Evolutionary conservation across 331 rosid genomes (phyloP).

Genomic region (Acacia pycnantha): DNA sequence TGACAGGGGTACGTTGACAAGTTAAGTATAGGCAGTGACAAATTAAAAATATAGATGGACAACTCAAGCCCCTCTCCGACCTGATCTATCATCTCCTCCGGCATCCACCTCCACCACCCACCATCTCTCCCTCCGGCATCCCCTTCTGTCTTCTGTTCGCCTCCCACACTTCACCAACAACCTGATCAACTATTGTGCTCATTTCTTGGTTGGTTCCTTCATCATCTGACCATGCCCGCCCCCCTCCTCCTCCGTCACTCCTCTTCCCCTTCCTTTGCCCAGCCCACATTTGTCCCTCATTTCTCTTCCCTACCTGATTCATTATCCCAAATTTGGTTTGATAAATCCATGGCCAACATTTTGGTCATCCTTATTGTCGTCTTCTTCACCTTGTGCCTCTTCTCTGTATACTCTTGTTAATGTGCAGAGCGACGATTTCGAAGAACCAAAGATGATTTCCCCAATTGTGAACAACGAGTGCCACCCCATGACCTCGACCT

Average conservation of each 20-base stretch:
- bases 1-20: too few species aligned
- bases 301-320: neutral
- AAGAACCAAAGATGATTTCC: constrained; percentile 16
- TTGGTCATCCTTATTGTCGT: constrained; percentile 50
- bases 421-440: constrained; percentile 38
- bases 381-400: constrained; percentile 61
- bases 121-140: too few species aligned
- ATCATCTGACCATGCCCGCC: constrained; percentile 19
- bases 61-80: too few species aligned
- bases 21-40: too few species aligned
- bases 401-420: constrained; percentile 70
- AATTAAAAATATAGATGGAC: too few species aligned
- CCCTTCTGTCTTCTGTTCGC: neutral
- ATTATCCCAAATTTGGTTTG: constrained; percentile 16
- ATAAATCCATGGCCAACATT: constrained; percentile 53
- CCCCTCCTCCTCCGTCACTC: neutral
- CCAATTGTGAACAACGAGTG: constrained; percentile 10
- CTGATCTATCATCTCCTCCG: too few species aligned
- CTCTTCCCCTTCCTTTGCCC: constrained; percentile 24
- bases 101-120: neutral
- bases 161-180: neutral
- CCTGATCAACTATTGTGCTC: constrained; percentile 29
- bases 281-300: neutral
- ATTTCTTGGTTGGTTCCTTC: neutral
- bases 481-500: constrained; percentile 53